phyloP scores from a whole-genome alignment of 2,329 filamentous ascomycete species.

The Fusarium poae region DNA sequence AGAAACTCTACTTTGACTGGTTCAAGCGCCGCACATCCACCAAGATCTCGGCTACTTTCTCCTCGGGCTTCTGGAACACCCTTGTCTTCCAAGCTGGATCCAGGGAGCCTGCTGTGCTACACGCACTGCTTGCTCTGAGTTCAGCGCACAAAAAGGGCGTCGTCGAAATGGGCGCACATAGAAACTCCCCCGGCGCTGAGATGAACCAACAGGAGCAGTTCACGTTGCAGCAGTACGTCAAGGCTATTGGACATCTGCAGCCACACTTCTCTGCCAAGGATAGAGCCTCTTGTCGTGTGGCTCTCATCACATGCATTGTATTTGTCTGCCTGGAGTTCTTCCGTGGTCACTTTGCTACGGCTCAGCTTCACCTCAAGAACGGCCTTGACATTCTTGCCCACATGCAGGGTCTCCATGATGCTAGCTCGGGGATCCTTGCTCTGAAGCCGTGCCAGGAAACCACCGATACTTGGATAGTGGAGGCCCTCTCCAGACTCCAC shows the following conservation, averaged over 20 bases:
- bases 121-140: constrained; percentile 56
- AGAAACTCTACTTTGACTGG: constrained; percentile 42
- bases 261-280: constrained; percentile 49
- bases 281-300: constrained; percentile 52
- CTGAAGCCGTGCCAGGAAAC: constrained; percentile 41
- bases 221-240: constrained; percentile 53
- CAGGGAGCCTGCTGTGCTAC: constrained; percentile 56
- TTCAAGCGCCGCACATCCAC: constrained; percentile 55
- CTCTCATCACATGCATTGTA: constrained; percentile 51
- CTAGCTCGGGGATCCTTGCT: constrained; percentile 42
- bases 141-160: constrained; percentile 50
- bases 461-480: constrained; percentile 59
- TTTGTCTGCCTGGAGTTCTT: constrained; percentile 42
- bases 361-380: constrained; percentile 37
- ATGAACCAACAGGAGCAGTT: constrained; percentile 40
- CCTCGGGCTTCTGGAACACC: constrained; percentile 55
- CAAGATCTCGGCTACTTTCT: constrained; percentile 56
- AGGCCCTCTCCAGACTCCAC: constrained; percentile 55
- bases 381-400: constrained; percentile 51
- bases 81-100: constrained; percentile 55
- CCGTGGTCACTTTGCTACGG: constrained; percentile 38
- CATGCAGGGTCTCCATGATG: constrained; percentile 54
- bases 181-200: not conserved
- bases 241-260: constrained; percentile 55
- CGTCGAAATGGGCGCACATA: constrained; percentile 11